Percentiles rank a stretch among this genome's conserved stretches.
These are phyloP conservation scores for Eimeria praecox DNA, from an alignment of 169 alveolate genomes.

Conservation along the genomic window DNA sequence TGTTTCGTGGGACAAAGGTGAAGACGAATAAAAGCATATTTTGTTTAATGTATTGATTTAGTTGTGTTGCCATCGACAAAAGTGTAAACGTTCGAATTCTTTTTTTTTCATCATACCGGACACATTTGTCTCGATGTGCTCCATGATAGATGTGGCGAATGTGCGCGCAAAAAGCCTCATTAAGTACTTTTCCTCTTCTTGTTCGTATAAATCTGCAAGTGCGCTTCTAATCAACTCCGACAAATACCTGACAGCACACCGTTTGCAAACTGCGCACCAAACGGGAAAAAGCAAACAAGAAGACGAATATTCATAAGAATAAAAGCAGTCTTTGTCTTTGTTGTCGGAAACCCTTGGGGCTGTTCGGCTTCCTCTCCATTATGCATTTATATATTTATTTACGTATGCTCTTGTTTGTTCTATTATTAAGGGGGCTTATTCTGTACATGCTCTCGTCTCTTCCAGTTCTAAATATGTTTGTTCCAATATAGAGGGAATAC, in stretches of 20 bases:
- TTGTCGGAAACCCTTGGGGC: too few relatives aligned
- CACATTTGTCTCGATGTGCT: background rate
- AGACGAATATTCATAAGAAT: background rate
- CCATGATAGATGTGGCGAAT: background rate
- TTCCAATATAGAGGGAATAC: background rate
- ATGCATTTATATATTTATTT: background rate
- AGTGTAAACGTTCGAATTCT: too few relatives aligned
- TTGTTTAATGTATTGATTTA: too few relatives aligned
- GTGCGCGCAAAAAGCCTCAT: background rate
- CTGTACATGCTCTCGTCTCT: background rate
- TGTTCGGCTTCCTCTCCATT: background rate
- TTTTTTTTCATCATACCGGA: background rate
- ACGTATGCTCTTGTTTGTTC: background rate
- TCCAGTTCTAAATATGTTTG: background rate
- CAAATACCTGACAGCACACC: background rate
- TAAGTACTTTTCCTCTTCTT: background rate
- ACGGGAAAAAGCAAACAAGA: background rate
- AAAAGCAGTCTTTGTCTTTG: too few relatives aligned
- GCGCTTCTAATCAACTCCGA: background rate
- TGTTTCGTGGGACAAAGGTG: too few relatives aligned
- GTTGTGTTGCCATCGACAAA: too few relatives aligned
- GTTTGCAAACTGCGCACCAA: constrained; percentile 2
- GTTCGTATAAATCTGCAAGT: background rate
- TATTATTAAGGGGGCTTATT: too few relatives aligned
- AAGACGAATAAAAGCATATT: too few relatives aligned